Evolutionary conservation across 306 rosid genomes (phyloP).

Genomic region (Ormosia emarginata): DNA sequence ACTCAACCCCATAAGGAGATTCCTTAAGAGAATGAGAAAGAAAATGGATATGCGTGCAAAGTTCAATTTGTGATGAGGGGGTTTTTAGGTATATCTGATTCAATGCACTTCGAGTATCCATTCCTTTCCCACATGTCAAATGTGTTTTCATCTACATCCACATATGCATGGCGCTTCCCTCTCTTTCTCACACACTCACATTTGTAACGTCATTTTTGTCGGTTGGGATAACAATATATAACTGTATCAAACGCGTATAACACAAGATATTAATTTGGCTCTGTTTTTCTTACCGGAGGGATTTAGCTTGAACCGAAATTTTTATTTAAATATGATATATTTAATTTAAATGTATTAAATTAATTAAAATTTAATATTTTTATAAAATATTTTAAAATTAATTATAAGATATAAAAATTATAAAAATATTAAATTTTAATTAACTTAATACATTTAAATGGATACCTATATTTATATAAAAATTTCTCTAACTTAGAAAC

Average conservation of each 20-base stretch:
- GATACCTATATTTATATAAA: too few species aligned
- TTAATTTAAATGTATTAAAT: too few species aligned
- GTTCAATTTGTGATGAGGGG: neutral
- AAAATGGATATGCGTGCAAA: conserved; percentile 9
- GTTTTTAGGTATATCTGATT: neutral
- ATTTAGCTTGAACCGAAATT: neutral
- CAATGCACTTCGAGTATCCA: neutral
- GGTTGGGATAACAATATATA: neutral
- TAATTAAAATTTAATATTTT: too few species aligned
- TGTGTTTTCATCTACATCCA: neutral
- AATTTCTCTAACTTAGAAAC: too few species aligned
- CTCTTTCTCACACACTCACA: neutral
- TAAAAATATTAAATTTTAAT: too few species aligned
- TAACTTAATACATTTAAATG: too few species aligned
- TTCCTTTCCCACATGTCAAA: neutral
- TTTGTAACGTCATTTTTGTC: neutral
- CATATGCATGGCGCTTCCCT: neutral
- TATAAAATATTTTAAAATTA: too few species aligned
- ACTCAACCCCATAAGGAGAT: neutral
- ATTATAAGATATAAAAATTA: too few species aligned
- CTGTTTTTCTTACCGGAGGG: neutral
- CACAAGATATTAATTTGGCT: neutral
- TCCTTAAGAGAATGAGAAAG: neutral
- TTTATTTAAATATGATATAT: too few species aligned
- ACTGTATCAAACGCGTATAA: neutral